Evolutionary conservation across 257 asterid genomes (phyloP).

Genomic region (Rehmannia glutinosa): DNA sequence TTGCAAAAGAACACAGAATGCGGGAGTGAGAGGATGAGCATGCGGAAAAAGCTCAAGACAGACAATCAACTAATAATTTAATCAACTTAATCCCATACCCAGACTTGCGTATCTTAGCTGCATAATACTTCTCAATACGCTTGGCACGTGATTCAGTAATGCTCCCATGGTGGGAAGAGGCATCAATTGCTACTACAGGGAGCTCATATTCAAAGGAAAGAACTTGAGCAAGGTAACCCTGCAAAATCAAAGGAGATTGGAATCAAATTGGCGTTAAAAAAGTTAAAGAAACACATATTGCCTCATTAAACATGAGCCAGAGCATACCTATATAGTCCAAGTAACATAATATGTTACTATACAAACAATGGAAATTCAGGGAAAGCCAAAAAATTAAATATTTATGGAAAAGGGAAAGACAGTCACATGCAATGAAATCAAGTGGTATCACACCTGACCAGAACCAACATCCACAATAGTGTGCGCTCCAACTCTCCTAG

Average conservation of each 20-base stretch:
- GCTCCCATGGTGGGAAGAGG: slow-evolving; percentile 80
- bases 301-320: background rate
- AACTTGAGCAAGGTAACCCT: slow-evolving; percentile 97
- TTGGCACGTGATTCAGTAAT: slow-evolving; percentile 77
- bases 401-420: background rate
- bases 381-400: background rate
- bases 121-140: slow-evolving; percentile 72
- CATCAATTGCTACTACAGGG: slow-evolving; percentile 86
- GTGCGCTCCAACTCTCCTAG: slow-evolving; percentile 51
- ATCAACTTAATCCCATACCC: slow-evolving; percentile 34
- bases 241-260: slow-evolving; percentile 16
- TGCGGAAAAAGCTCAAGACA: slow-evolving; percentile 3
- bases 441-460: slow-evolving; percentile 66
- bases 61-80: slow-evolving; percentile 4
- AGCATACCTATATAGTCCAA: background rate
- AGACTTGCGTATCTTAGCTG: slow-evolving; percentile 53
- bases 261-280: slow-evolving; percentile 2
- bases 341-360: background rate
- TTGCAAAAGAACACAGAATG: background rate
- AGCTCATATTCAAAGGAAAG: slow-evolving; percentile 76
- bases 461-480: slow-evolving; percentile 83
- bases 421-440: background rate
- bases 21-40: background rate
- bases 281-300: background rate
- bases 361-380: background rate